These are phyloP conservation scores for Plectosphaerella sp. DNA, from an alignment of 2,329 filamentous ascomycete species.

Conservation along the genomic window DNA sequence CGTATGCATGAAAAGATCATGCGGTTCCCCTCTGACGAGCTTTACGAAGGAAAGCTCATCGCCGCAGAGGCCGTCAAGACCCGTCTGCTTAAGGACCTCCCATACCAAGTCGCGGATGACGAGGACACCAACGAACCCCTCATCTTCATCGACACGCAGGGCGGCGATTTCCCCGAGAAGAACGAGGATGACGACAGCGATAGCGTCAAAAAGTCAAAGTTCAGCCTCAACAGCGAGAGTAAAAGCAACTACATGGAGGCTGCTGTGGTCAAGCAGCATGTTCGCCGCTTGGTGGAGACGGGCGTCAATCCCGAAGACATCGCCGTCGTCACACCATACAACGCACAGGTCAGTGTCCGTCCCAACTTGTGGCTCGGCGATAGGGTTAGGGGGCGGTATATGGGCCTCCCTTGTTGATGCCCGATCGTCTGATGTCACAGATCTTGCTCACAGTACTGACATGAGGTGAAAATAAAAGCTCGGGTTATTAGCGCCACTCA, in stretches of 20 bases:
- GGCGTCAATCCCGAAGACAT: constrained; percentile 82
- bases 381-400: not conserved
- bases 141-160: constrained; percentile 94
- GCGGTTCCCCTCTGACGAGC: constrained; percentile 83
- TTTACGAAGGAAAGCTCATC: constrained; percentile 78
- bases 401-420: not conserved
- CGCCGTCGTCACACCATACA: constrained; percentile 93
- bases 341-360: constrained; percentile 65
- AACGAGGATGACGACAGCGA: constrained; percentile 66
- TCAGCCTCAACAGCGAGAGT: constrained; percentile 51
- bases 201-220: constrained; percentile 35
- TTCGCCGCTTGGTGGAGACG: constrained; percentile 68
- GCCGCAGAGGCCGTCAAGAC: constrained; percentile 75
- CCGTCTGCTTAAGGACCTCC: constrained; percentile 71
- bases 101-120: constrained; percentile 71
- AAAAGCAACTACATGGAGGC: constrained; percentile 94
- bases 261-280: constrained; percentile 72
- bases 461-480: constrained; percentile 45
- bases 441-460: constrained; percentile 10
- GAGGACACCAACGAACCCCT: constrained; percentile 87
- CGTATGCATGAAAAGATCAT: constrained; percentile 97
- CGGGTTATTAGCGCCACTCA: constrained; percentile 72
- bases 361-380: too few relatives aligned
- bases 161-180: constrained; percentile 83
- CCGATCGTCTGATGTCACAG: not conserved